Conservation (phyloP, 352 stramenopile genomes). For the Plasmopara viticola region DNA sequence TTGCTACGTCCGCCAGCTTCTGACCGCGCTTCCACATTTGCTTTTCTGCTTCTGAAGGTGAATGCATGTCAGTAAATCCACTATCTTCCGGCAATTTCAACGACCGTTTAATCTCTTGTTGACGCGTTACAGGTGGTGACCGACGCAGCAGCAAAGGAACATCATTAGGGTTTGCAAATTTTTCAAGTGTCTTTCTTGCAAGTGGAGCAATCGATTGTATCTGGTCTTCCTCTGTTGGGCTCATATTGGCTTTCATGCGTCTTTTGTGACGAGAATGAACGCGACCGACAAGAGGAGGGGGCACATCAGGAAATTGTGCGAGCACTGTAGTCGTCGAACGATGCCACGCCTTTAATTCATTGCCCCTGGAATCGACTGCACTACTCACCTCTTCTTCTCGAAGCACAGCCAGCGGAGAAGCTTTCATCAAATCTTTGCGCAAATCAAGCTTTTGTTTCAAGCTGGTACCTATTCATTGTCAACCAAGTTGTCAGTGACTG, state of each 20-base stretch:
- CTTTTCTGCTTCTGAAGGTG: slow-evolving; percentile 16
- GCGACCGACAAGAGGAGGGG: slow-evolving; percentile 13
- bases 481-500: background rate
- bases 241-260: slow-evolving; percentile 1
- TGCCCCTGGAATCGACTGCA: background rate
- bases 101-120: slow-evolving; percentile 3
- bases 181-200: background rate
- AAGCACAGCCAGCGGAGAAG: slow-evolving; percentile 10
- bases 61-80: background rate
- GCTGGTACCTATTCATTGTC: slow-evolving; percentile 6
- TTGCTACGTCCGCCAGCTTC: slow-evolving; percentile 15
- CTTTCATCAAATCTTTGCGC: slow-evolving; percentile 16
- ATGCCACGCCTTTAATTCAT: slow-evolving; percentile 16
- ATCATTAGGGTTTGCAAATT: slow-evolving; percentile 5
- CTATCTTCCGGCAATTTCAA: slow-evolving; percentile 1
- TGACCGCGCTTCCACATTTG: slow-evolving; percentile 28
- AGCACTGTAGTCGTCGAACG: slow-evolving; percentile 9
- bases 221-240: background rate
- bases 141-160: slow-evolving; percentile 14
- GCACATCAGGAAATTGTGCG: slow-evolving; percentile 3
- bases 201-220: background rate
- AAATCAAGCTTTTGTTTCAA: slow-evolving; percentile 12
- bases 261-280: slow-evolving; percentile 6
- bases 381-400: slow-evolving; percentile 6
- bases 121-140: slow-evolving; percentile 9